phyloP scores from a whole-genome alignment of 345 rosid species.

The Corchorus olitorius region DNA sequence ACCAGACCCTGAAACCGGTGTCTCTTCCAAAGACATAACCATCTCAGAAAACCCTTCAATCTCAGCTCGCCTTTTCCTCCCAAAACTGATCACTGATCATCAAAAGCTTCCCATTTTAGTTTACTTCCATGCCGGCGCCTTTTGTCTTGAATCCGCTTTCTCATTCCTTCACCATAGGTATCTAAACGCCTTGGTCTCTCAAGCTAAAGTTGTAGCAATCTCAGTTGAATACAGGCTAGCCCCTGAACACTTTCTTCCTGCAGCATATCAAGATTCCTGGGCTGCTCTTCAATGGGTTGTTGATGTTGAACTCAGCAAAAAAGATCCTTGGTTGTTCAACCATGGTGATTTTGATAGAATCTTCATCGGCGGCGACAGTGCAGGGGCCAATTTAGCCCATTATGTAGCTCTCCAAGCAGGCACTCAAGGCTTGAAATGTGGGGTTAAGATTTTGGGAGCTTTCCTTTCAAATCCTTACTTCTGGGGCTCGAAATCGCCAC shows the following conservation, averaged over 20 bases:
- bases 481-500: constrained; percentile 34
- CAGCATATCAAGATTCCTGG: constrained; percentile 42
- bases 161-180: constrained; percentile 22
- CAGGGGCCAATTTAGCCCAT: constrained; percentile 35
- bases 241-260: constrained; percentile 39
- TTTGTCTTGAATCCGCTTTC: constrained; percentile 38
- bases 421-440: constrained; percentile 11
- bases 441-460: constrained; percentile 30
- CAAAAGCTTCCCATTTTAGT: constrained; percentile 35
- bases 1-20: constrained; percentile 33
- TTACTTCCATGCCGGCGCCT: constrained; percentile 40
- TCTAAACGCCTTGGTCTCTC: constrained; percentile 26
- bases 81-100: constrained; percentile 17
- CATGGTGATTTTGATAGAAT: constrained; percentile 27
- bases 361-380: constrained; percentile 34
- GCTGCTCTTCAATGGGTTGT: constrained; percentile 41
- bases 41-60: constrained; percentile 28
- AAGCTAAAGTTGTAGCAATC: constrained; percentile 30
- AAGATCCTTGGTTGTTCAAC: constrained; percentile 25
- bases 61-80: constrained; percentile 38
- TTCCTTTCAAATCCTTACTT: constrained; percentile 35
- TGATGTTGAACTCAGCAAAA: background rate
- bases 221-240: constrained; percentile 47
- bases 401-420: constrained; percentile 27
- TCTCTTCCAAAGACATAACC: constrained; percentile 41